These are phyloP conservation scores for Pugionium dolabratum DNA, from an alignment of 345 rosid species.

Conservation along the genomic window DNA sequence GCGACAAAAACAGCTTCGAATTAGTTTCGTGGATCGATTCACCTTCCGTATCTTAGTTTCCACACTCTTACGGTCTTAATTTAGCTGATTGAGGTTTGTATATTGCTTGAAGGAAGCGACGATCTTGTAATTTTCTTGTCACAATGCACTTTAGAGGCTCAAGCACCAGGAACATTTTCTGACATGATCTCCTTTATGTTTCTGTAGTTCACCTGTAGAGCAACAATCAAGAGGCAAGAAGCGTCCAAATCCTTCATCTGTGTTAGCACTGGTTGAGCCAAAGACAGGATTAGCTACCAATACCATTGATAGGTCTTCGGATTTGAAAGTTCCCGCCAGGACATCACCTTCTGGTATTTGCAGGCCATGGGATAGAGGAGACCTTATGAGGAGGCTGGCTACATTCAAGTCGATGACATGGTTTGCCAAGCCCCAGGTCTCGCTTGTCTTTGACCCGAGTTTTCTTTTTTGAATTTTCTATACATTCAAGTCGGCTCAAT, in stretches of 20 bases:
- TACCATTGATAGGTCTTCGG: conserved; percentile 37
- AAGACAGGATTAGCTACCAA: conserved; percentile 32
- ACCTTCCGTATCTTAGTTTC: not conserved
- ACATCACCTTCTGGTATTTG: conserved; percentile 56
- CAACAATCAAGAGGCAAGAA: conserved; percentile 58
- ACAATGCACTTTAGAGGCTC: not conserved
- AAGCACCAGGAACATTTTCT: not conserved
- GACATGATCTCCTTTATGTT: not conserved
- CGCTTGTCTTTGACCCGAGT: conserved; percentile 2
- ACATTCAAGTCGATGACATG: conserved; percentile 97
- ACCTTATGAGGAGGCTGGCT: conserved; percentile 79
- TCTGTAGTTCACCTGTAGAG: conserved; percentile 45
- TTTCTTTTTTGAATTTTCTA: not conserved
- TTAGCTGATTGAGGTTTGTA: conserved; percentile 14
- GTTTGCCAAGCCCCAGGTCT: conserved; percentile 92
- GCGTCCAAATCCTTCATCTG: conserved; percentile 54
- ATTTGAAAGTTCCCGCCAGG: conserved; percentile 36
- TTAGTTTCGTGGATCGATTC: conserved; percentile 2
- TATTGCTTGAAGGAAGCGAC: not conserved
- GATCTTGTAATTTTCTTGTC: not conserved
- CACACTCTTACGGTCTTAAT: not conserved
- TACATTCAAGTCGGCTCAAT: not conserved
- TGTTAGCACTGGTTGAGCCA: conserved; percentile 57
- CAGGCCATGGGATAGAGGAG: conserved; percentile 92
- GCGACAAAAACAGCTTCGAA: not conserved